Conservation (phyloP, 106 monocot genomes). For the Allium fistulosum region DNA sequence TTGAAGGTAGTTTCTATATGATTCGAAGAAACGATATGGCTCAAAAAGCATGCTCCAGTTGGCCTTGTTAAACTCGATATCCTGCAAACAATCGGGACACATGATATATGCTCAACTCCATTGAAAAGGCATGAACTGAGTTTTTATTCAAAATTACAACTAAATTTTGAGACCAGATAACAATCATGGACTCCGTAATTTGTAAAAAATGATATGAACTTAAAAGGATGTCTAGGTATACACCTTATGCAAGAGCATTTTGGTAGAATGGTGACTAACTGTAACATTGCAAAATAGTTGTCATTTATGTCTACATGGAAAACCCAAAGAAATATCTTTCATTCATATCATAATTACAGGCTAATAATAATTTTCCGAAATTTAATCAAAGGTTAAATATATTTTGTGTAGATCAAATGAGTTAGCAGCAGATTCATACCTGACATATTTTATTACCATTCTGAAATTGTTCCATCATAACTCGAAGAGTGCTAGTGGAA, state of each 20-base stretch:
- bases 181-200: too few relatives aligned
- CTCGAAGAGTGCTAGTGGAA: slow-evolving; percentile 82
- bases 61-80: slow-evolving; percentile 72
- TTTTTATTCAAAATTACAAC: too few relatives aligned
- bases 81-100: slow-evolving; percentile 23
- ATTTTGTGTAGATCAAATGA: background rate
- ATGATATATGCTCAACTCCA: too few relatives aligned
- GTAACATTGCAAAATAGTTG: too few relatives aligned
- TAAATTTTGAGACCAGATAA: too few relatives aligned
- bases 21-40: slow-evolving; percentile 79
- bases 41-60: slow-evolving; percentile 73
- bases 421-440: slow-evolving; percentile 23
- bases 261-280: too few relatives aligned
- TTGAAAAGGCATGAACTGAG: too few relatives aligned
- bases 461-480: slow-evolving; percentile 92
- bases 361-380: too few relatives aligned
- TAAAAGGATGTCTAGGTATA: too few relatives aligned
- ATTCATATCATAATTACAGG: background rate
- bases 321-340: background rate
- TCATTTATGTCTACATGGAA: too few relatives aligned
- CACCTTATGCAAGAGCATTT: too few relatives aligned
- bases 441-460: slow-evolving; percentile 74
- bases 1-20: slow-evolving; percentile 90
- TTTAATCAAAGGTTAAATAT: background rate
- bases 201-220: too few relatives aligned